Base-by-base conservation (phyloP, 192 early-diverging fungal species). In the Phycomyces nitens region DNA sequence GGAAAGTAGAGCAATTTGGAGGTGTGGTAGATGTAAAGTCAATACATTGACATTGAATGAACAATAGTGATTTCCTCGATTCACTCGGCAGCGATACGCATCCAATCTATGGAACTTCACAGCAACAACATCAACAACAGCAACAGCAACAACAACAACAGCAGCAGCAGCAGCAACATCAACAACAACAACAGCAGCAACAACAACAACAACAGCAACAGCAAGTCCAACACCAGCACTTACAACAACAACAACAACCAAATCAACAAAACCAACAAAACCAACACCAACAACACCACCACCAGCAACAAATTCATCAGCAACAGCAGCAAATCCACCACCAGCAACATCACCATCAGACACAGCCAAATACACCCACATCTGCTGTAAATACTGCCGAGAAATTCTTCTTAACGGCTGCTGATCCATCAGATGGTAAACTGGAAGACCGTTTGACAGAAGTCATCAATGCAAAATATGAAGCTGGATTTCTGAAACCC, bases 401-500 rank as follows among this genome's bases (percentile, higher is more conserved):
- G 54, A 88, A 88, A 53, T 98, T 96, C 76, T 86, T 95, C 60
- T 83, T 96, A 44, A 95, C 91, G 2, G 94, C 94, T 1, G 96
- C 96, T 4, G 94, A 98, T 71, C 96, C 96, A 0, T 83, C 78
- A 26, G 92, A 94, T 62, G 89, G 89, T 21, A 85, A 88, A 40
- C 84, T 87, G 7, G 93, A 94, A 75, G 94, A 94, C 64, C 86
- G 95, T 65, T 79, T 98, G 62, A 92, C 84, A 22, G 89, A 93
- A 62, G 89, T 98, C 22, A 94, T 98, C 72, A 89, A 89, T 68
- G 94, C 96, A 11, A 98, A 98, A 71, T 94, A 93, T 61, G 93
- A 98, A 65, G 94, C 94, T 16, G 96, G 96, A 0, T 86, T 96
- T 56, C 78, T 98, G 58, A 95, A 94, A 70, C 96, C 96, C 18